Percentiles rank a stretch among this genome's conserved stretches.
phyloP scores from a whole-genome alignment of 106 monocot genomes.

The Dactylorhiza incarnata region DNA sequence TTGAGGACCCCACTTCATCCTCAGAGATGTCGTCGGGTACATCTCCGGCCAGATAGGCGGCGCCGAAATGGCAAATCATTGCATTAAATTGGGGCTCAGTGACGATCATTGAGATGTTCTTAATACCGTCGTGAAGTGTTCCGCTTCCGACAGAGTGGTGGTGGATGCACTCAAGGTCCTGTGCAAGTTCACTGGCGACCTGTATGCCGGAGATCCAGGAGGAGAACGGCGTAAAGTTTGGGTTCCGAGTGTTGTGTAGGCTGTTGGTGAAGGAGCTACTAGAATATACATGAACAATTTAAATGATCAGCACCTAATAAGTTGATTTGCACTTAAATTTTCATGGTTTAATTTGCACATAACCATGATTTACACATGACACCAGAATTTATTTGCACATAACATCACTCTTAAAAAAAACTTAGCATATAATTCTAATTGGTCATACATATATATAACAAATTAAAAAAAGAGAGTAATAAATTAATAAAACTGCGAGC shows the following conservation, averaged over 20 bases:
- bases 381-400: no score
- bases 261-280: conserved; percentile 38
- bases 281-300: no score
- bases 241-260: conserved; percentile 47
- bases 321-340: no score
- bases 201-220: conserved; percentile 56
- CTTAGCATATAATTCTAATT: no score
- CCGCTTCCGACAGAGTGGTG: conserved; percentile 28
- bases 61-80: conserved; percentile 46
- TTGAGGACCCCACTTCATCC: neutral
- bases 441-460: no score
- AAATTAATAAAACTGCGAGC: no score
- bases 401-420: no score
- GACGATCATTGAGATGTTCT: conserved; percentile 37
- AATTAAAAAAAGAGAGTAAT: no score
- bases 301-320: no score
- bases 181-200: conserved; percentile 47
- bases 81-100: no score
- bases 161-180: conserved; percentile 59
- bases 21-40: neutral
- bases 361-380: no score
- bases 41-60: conserved; percentile 46
- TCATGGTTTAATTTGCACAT: no score
- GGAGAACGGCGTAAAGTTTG: conserved; percentile 45
- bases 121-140: conserved; percentile 58